Evolutionary conservation across 225 moss, liverwort and hornwort genomes (phyloP).

Genomic region (Takakia lepidozioides): DNA sequence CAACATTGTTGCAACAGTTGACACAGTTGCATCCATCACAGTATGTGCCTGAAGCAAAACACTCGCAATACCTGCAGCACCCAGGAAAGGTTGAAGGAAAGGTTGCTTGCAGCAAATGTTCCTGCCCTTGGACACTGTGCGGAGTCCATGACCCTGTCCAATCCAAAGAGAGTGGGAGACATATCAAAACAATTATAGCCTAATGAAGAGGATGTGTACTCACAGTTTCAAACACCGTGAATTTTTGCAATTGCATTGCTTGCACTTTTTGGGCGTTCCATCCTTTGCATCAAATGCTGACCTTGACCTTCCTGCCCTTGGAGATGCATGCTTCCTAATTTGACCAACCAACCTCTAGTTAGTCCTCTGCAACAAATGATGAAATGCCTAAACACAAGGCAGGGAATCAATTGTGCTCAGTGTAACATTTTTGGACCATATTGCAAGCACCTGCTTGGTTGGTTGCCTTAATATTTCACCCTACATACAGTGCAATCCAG

Average conservation of each 20-base stretch:
- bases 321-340: conserved; percentile 59
- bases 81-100: too few species aligned
- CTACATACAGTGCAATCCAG: too few species aligned
- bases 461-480: too few species aligned
- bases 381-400: too few species aligned
- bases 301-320: conserved; percentile 28
- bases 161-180: too few species aligned
- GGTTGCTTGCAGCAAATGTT: too few species aligned
- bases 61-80: conserved; percentile 49
- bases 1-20: conserved; percentile 59
- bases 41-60: conserved; percentile 57
- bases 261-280: conserved; percentile 53
- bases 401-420: too few species aligned
- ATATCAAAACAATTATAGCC: background rate
- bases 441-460: too few species aligned
- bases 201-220: conserved; percentile 6
- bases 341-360: too few species aligned
- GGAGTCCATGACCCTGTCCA: background rate
- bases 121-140: background rate
- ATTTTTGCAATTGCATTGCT: conserved; percentile 56
- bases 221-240: conserved; percentile 55
- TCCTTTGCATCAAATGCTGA: conserved; percentile 44
- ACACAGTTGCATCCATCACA: conserved; percentile 63
- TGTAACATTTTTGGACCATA: too few species aligned
- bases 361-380: too few species aligned